Conservation (phyloP, 2,329 filamentous ascomycete species). For the Cladosporium sp. region DNA sequence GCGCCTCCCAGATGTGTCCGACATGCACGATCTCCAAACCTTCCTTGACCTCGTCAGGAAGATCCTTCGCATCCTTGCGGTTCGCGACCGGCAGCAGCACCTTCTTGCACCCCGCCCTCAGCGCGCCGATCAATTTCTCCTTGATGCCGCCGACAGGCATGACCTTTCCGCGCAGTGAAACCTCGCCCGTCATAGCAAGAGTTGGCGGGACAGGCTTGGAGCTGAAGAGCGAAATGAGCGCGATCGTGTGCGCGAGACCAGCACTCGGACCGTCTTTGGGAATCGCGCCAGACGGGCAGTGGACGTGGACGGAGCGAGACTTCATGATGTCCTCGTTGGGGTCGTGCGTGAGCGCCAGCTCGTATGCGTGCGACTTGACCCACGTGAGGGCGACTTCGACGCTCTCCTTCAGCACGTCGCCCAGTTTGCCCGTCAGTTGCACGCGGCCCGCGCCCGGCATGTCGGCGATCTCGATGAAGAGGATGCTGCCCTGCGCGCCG, state of each 20-base stretch:
- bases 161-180: constrained; percentile 78
- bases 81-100: constrained; percentile 85
- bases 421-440: constrained; percentile 91
- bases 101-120: constrained; percentile 89
- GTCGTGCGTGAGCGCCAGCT: constrained; percentile 75
- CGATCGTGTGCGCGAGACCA: constrained; percentile 89
- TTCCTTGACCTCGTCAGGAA: constrained; percentile 81
- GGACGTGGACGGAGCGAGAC: constrained; percentile 86
- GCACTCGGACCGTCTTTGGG: constrained; percentile 84
- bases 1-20: constrained; percentile 87
- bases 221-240: constrained; percentile 82
- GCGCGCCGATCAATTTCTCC: constrained; percentile 93
- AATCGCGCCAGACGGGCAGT: constrained; percentile 90
- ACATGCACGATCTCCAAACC: constrained; percentile 87
- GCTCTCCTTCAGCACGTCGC: constrained; percentile 92
- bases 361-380: constrained; percentile 94
- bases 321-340: constrained; percentile 92
- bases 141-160: constrained; percentile 96
- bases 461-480: constrained; percentile 96
- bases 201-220: constrained; percentile 81
- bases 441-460: constrained; percentile 92
- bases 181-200: constrained; percentile 85
- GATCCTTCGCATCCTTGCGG: constrained; percentile 82
- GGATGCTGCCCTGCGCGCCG: constrained; percentile 87
- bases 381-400: constrained; percentile 94